phyloP scores from a whole-genome alignment of 345 rosid species.

The Eucalyptus rudis region DNA sequence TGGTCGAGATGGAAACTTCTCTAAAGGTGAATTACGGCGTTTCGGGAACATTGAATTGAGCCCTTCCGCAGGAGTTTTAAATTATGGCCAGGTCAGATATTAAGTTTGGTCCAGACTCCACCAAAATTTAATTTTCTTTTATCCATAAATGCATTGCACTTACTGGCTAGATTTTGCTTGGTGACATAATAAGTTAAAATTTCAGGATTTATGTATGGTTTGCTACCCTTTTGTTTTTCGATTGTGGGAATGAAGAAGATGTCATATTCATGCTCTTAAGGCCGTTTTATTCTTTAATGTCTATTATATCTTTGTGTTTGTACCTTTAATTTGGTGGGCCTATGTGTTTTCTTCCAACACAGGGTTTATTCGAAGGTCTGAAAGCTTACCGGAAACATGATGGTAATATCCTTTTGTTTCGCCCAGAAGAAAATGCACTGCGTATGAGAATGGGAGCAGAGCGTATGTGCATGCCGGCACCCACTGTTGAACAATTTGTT shows the following conservation, averaged over 20 bases:
- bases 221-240: not conserved
- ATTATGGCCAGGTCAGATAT: constrained; percentile 79
- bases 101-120: not conserved
- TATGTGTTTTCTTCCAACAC: not conserved
- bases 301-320: not conserved
- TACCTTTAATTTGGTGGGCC: not conserved
- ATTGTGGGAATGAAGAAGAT: not conserved
- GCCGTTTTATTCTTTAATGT: not conserved
- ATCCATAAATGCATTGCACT: not conserved
- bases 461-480: constrained; percentile 95
- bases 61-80: constrained; percentile 85
- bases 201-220: not conserved
- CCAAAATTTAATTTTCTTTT: not conserved
- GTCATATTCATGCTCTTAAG: not conserved
- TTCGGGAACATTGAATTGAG: constrained; percentile 83
- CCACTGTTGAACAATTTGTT: constrained; percentile 74
- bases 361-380: constrained; percentile 94
- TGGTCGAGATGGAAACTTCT: constrained; percentile 33
- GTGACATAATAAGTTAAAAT: not conserved
- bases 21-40: constrained; percentile 57
- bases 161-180: not conserved
- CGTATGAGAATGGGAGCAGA: constrained; percentile 86
- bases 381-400: constrained; percentile 83
- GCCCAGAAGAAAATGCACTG: constrained; percentile 84
- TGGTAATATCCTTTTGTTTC: constrained; percentile 66